Evolutionary conservation across 108 stramenopile species (phyloP).

Genomic region (Phaeodactylum tricornutum): DNA sequence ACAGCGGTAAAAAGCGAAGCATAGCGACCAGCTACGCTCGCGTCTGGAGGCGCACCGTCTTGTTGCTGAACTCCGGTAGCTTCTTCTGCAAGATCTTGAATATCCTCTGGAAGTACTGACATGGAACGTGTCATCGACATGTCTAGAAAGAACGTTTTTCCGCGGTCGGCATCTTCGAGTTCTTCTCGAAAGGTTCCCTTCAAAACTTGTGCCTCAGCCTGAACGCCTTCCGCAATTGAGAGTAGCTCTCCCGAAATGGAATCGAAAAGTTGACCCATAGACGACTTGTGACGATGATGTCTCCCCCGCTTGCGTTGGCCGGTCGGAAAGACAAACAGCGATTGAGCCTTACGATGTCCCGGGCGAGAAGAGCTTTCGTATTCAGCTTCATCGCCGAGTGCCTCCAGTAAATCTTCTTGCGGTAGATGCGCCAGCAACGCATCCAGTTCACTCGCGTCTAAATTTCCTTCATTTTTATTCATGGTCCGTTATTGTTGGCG

Average conservation of each 20-base stretch:
- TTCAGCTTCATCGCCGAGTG: too few relatives aligned
- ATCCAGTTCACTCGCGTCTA: too few relatives aligned
- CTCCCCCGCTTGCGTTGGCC: background rate
- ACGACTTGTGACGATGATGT: slow-evolving; percentile 1
- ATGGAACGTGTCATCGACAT: slow-evolving; percentile 18
- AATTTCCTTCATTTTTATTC: too few relatives aligned
- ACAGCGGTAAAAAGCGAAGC: slow-evolving; percentile 24
- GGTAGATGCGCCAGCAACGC: too few relatives aligned
- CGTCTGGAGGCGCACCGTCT: background rate
- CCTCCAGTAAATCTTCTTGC: too few relatives aligned
- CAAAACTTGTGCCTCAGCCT: background rate
- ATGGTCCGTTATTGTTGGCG: too few relatives aligned
- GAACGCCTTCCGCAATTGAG: slow-evolving; percentile 15
- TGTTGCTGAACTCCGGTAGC: background rate
- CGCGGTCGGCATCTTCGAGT: slow-evolving; percentile 12
- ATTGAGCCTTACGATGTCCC: slow-evolving; percentile 2
- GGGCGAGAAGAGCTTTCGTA: too few relatives aligned
- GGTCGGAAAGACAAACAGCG: background rate
- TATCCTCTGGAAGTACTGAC: slow-evolving; percentile 24
- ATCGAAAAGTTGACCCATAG: background rate
- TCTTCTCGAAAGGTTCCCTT: slow-evolving; percentile 7
- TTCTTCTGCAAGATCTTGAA: slow-evolving; percentile 13
- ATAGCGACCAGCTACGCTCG: background rate
- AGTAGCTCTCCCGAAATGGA: slow-evolving; percentile 3
- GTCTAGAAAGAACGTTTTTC: slow-evolving; percentile 15